Percentiles rank a stretch among this genome's conserved stretches.
Conservation (phyloP, 208 protist genomes). For the Hexamita inflata region DNA sequence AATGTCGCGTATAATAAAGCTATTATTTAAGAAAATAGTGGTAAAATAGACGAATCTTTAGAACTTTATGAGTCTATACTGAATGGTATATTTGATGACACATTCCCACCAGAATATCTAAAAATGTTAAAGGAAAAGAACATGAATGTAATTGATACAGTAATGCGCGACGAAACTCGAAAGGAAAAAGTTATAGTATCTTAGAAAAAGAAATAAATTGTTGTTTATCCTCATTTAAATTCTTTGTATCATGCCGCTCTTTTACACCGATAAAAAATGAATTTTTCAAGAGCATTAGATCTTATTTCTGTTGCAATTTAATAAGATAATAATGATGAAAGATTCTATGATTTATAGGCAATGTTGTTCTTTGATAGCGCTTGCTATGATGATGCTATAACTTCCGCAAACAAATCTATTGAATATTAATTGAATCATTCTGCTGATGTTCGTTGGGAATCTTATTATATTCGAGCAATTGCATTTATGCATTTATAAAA, state of each 20-base stretch:
- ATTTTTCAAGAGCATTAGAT: background rate
- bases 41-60: constrained; percentile 4
- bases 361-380: background rate
- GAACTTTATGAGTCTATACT: constrained; percentile 19
- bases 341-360: background rate
- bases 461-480: background rate
- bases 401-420: background rate
- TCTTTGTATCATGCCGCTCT: constrained; percentile 19
- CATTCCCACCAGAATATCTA: background rate
- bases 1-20: constrained; percentile 22
- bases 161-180: background rate
- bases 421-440: background rate
- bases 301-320: constrained; percentile 5
- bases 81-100: background rate
- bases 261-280: constrained; percentile 11
- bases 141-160: background rate
- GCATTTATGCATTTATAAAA: background rate
- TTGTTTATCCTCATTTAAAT: background rate
- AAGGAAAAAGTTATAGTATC: background rate
- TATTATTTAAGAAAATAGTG: constrained; percentile 18
- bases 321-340: constrained; percentile 12
- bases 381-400: background rate
- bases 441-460: background rate
- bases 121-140: background rate
- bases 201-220: background rate